phyloP scores from a whole-genome alignment of 139 green algal species.

The Diplosphaera chodatii region DNA sequence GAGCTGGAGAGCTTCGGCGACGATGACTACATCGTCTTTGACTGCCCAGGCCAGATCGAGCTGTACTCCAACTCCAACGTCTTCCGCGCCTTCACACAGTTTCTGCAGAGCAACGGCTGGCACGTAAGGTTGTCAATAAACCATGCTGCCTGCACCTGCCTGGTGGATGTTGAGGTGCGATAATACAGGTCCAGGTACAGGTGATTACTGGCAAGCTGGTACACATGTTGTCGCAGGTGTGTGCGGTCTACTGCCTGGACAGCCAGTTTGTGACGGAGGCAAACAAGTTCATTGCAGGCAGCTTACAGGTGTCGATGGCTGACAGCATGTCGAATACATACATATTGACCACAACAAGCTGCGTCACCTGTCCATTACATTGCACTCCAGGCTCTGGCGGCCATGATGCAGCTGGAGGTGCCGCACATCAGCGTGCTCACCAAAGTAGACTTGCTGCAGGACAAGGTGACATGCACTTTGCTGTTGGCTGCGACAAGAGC shows the following conservation, averaged over 20 bases:
- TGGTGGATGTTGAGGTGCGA: too few relatives aligned
- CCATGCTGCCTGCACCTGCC: too few relatives aligned
- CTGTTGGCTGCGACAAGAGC: neutral
- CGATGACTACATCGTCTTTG: conserved; percentile 97
- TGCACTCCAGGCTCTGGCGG: conserved; percentile 56
- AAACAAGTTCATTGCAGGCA: conserved; percentile 79
- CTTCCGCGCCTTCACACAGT: conserved; percentile 83
- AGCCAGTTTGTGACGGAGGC: conserved; percentile 79
- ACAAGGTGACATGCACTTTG: conserved; percentile 54
- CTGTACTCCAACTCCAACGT: conserved; percentile 91
- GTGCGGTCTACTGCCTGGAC: conserved; percentile 94
- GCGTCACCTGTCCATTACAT: too few relatives aligned
- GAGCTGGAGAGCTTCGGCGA: conserved; percentile 86
- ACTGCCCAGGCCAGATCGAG: conserved; percentile 98
- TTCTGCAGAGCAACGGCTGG: conserved; percentile 66
- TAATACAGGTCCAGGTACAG: too few relatives aligned
- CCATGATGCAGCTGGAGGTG: conserved; percentile 96
- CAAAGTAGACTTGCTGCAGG: conserved; percentile 88
- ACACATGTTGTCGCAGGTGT: conserved; percentile 30
- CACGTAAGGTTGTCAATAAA: too few relatives aligned
- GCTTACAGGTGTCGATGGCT: conserved; percentile 31
- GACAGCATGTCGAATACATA: too few relatives aligned
- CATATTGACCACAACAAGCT: too few relatives aligned
- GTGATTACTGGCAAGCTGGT: too few relatives aligned
- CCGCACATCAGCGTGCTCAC: conserved; percentile 96